Conservation (phyloP, 768 basidiomycete genomes). For the Megacollybia marginata region DNA sequence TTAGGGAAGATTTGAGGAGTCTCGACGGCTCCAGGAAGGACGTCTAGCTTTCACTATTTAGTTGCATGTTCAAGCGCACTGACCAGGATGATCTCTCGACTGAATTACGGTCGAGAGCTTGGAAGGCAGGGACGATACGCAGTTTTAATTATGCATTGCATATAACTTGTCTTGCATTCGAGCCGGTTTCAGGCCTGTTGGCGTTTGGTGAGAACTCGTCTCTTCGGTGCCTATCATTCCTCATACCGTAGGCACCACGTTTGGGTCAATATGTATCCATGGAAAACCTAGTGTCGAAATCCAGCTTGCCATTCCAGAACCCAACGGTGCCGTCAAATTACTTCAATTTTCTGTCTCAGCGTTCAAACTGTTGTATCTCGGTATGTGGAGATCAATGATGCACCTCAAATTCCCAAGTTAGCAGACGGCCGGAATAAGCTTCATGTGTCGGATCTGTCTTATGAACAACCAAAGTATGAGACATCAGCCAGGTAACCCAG, state of each 20-base stretch:
- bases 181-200: slow-evolving; percentile 55
- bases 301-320: slow-evolving; percentile 38
- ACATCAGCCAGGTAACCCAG: slow-evolving; percentile 38
- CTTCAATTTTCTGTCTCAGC: slow-evolving; percentile 52
- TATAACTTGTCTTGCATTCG: slow-evolving; percentile 45
- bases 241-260: slow-evolving; percentile 46
- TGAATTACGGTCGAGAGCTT: slow-evolving; percentile 45
- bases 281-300: slow-evolving; percentile 62
- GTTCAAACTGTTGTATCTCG: slow-evolving; percentile 53
- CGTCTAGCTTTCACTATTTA: neutral
- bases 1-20: slow-evolving; percentile 59
- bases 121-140: slow-evolving; percentile 45
- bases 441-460: slow-evolving; percentile 54
- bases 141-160: slow-evolving; percentile 43
- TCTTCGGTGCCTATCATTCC: neutral
- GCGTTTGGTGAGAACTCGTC: slow-evolving; percentile 39
- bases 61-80: slow-evolving; percentile 34
- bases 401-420: neutral
- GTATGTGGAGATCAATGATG: slow-evolving; percentile 26
- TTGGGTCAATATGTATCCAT: slow-evolving; percentile 57
- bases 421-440: slow-evolving; percentile 48
- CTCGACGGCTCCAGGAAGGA: slow-evolving; percentile 17
- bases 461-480: slow-evolving; percentile 46
- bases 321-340: slow-evolving; percentile 40
- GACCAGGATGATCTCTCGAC: slow-evolving; percentile 27